phyloP scores from a whole-genome alignment of 2,329 filamentous ascomycete species.

The Fusarium oligoseptatum region DNA sequence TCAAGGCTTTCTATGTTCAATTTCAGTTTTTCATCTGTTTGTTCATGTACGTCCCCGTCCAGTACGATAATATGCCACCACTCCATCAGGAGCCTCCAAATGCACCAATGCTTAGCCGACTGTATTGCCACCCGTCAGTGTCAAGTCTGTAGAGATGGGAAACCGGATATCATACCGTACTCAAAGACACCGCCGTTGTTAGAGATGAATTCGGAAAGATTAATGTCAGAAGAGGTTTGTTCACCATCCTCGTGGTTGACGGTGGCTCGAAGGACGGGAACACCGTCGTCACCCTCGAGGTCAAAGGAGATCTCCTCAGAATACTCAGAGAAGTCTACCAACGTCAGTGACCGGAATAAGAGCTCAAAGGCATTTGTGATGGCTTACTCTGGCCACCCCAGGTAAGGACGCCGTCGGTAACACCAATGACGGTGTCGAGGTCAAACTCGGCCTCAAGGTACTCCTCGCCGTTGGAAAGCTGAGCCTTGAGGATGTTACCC shows the following conservation, averaged over 20 bases:
- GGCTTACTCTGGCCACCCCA: constrained; percentile 55
- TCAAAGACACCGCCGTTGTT: constrained; percentile 61
- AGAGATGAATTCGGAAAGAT: constrained; percentile 65
- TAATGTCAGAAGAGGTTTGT: constrained; percentile 59
- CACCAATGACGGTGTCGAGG: constrained; percentile 63
- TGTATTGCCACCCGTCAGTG: neutral
- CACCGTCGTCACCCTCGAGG: constrained; percentile 61
- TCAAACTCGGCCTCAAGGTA: constrained; percentile 60
- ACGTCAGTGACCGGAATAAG: neutral
- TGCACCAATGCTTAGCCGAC: neutral
- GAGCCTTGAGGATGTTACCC: constrained; percentile 60
- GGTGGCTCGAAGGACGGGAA: constrained; percentile 65
- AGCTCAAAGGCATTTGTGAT: neutral
- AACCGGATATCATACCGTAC: constrained; percentile 7
- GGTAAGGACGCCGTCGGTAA: constrained; percentile 61
- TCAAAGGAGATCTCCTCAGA: constrained; percentile 61
- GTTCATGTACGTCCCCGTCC: neutral
- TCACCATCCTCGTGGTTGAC: constrained; percentile 60
- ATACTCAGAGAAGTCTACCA: constrained; percentile 58
- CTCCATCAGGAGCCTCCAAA: neutral
- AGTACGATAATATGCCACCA: neutral
- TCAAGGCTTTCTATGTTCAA: neutral
- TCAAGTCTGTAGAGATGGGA: neutral
- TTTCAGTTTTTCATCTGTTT: neutral
- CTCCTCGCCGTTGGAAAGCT: constrained; percentile 55